Evolutionary conservation across 2,329 filamentous ascomycete species (phyloP), one percentile per base, ranked within the genome.

Genomic region (Juglanconis juglandina): DNA sequence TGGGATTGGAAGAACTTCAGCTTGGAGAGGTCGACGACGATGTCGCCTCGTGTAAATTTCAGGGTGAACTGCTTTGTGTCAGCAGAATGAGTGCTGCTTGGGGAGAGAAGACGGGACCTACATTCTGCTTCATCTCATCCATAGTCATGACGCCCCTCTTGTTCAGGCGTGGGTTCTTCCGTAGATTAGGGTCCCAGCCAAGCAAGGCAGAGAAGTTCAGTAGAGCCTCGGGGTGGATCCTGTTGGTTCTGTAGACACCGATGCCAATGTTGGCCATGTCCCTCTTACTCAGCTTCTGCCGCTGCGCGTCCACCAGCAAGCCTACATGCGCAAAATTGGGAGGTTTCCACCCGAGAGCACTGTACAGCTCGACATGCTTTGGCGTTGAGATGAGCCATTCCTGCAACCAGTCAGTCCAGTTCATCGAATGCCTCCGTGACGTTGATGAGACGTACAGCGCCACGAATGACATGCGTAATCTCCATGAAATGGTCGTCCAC

Each of bases 311-410:
- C 33, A 90, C 84, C 1, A 95, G 82, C 2, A 95, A 80, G 6
- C 90, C 89, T 14, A 94, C 87, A 69, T 95, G 91, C n/a, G 87
- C 89, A 72, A 92, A 95, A n/a, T 77, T 74, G 0, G 91, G 91
- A 1, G 87, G 80, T 34, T 81, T 71, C 91, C 91, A 95, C 5
- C 85, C 82, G 69, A 95, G 90, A 2, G 89, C 90, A 53, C 89
- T 75, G 71, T 95, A 95, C n/a, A 95, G 72, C 47, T 83, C 79
- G 48, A 85, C 72, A 67, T 88, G 85, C 63, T 83, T 90, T 0
- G 93, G 92, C 0, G 95, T 98, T 0, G 93, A 96, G 39, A 94
- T 86, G 76, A 99, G 89, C 95, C 95, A 99, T 83, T 99, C 95
- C 81, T 90, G 56, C 41, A 14, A 17, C 33, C 34, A 39, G 33